Evolutionary conservation across 176 grass and related monocot species (phyloP).

Genomic region (Rhynchospora pubera): DNA sequence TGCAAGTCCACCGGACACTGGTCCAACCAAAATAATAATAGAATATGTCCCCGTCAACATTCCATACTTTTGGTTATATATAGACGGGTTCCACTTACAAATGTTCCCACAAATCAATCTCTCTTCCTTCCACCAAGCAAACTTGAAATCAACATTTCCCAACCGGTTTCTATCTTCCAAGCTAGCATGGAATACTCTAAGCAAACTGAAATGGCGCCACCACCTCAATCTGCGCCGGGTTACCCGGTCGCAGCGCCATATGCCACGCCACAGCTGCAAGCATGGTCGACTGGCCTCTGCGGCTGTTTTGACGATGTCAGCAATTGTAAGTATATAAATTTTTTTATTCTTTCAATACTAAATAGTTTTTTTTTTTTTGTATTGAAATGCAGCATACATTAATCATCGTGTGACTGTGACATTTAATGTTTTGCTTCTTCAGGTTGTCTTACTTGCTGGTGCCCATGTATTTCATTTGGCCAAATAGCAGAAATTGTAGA

Average conservation of each 20-base stretch:
- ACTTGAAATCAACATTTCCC: not conserved
- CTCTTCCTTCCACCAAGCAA: not conserved
- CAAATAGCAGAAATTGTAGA: conserved; percentile 64
- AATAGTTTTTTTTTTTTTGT: not conserved
- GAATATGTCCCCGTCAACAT: not conserved
- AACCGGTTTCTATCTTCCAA: not conserved
- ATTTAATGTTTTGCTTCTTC: not conserved
- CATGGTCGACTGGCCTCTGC: conserved; percentile 50
- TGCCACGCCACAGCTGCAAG: not conserved
- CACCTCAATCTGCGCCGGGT: not conserved
- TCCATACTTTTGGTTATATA: not conserved
- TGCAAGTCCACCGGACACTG: too few relatives aligned
- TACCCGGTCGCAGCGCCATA: not conserved
- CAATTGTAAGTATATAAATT: not conserved
- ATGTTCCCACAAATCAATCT: not conserved
- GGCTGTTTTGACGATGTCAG: conserved; percentile 41
- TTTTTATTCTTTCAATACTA: not conserved
- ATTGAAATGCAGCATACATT: not conserved
- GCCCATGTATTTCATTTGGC: conserved; percentile 66
- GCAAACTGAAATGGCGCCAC: not conserved
- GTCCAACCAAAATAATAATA: too few relatives aligned
- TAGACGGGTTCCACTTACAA: not conserved
- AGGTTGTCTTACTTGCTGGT: conserved; percentile 55
- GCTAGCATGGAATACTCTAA: not conserved
- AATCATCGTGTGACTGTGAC: not conserved